Percentiles rank a stretch among this genome's conserved stretches.
These are phyloP conservation scores for Lactifluus rugatus DNA, from an alignment of 768 basidiomycete genomes.

Conservation along the genomic window DNA sequence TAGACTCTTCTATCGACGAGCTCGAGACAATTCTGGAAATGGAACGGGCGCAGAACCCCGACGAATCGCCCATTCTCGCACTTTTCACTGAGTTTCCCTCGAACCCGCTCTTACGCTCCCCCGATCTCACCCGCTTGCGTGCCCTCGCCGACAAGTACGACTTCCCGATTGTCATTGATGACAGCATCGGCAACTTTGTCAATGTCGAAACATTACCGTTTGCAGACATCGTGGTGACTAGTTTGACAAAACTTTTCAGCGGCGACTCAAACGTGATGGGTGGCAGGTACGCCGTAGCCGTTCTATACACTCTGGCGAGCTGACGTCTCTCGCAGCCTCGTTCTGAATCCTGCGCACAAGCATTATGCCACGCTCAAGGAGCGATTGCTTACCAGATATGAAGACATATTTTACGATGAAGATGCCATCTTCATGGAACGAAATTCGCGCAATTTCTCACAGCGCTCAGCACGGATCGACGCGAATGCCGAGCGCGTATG, in stretches of 20 bases:
- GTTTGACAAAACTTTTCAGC: conserved; percentile 90
- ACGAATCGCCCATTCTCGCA: conserved; percentile 56
- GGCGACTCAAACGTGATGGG: conserved; percentile 96
- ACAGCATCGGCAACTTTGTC: conserved; percentile 89
- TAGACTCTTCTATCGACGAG: conserved; percentile 63
- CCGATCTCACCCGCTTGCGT: conserved; percentile 66
- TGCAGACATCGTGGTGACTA: conserved; percentile 85
- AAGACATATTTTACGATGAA: conserved; percentile 82
- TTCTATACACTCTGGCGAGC: background rate
- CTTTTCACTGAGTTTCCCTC: conserved; percentile 93
- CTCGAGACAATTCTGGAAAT: conserved; percentile 54
- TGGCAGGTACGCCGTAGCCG: conserved; percentile 57
- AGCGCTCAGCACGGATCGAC: conserved; percentile 69
- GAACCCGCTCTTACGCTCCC: conserved; percentile 84
- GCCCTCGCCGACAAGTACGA: conserved; percentile 77
- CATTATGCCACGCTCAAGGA: conserved; percentile 61
- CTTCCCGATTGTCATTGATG: conserved; percentile 85
- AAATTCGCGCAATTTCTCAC: conserved; percentile 87
- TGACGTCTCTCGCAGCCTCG: conserved; percentile 43
- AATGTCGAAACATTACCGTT: conserved; percentile 85
- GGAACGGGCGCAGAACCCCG: conserved; percentile 32
- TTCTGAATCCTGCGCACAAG: conserved; percentile 70
- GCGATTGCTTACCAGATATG: conserved; percentile 49
- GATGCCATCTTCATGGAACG: conserved; percentile 97
- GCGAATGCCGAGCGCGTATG: conserved; percentile 75